phyloP scores from a whole-genome alignment of 306 rosid species.

The Castanea crenata region DNA sequence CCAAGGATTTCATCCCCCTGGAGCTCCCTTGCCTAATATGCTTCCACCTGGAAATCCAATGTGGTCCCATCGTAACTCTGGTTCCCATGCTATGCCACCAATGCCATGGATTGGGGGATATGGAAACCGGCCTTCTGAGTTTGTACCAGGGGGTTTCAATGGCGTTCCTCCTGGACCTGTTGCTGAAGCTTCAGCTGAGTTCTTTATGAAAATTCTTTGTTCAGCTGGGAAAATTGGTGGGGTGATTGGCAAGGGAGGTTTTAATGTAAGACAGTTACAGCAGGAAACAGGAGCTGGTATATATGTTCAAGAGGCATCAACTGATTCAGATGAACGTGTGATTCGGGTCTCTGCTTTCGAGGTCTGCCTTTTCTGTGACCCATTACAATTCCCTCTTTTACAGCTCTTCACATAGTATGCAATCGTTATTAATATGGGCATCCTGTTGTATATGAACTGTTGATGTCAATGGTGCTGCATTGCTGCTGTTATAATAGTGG shows the following conservation, averaged over 20 bases:
- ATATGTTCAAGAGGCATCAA: constrained; percentile 32
- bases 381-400: background rate
- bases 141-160: constrained; percentile 8
- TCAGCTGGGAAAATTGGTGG: constrained; percentile 39
- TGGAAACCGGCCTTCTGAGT: constrained; percentile 16
- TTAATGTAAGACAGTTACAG: constrained; percentile 34
- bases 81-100: constrained; percentile 14
- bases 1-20: constrained; percentile 25
- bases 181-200: constrained; percentile 30
- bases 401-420: background rate
- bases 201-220: constrained; percentile 35
- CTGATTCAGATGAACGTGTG: constrained; percentile 30
- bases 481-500: background rate
- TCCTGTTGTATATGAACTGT: background rate
- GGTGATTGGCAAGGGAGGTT: constrained; percentile 44
- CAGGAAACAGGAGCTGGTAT: constrained; percentile 35
- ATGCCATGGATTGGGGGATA: constrained; percentile 22
- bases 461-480: background rate
- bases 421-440: background rate
- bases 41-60: constrained; percentile 24
- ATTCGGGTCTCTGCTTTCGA: constrained; percentile 37
- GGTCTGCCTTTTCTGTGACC: constrained; percentile 17
- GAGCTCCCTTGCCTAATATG: constrained; percentile 12
- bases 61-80: constrained; percentile 17
- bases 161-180: constrained; percentile 21